Evolutionary conservation across 306 rosid species (phyloP).

Genomic region (Cicer yamashitae): DNA sequence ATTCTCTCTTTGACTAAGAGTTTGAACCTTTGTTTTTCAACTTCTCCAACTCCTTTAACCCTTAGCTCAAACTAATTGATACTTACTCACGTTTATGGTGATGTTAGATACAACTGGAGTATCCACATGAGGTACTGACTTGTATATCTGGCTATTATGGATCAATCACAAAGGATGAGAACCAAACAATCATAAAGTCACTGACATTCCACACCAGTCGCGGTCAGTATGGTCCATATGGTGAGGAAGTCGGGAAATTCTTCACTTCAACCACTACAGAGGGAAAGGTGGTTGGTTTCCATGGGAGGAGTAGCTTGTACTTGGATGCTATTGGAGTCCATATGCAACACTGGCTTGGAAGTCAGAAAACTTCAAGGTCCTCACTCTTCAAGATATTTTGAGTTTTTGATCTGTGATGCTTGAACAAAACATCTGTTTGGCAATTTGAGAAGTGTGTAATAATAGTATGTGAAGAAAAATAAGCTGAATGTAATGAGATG

Average conservation of each 20-base stretch:
- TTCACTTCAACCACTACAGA: conserved; percentile 89
- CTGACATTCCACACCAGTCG: conserved; percentile 78
- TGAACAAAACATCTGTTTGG: conserved; percentile 32
- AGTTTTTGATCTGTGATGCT: conserved; percentile 46
- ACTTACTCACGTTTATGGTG: not conserved
- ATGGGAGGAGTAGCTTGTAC: conserved; percentile 79
- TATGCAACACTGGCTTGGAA: conserved; percentile 97
- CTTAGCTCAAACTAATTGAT: too few species aligned
- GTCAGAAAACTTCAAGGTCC: conserved; percentile 59
- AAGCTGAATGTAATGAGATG: conserved; percentile 2
- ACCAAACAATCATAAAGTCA: conserved; percentile 64
- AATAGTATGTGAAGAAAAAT: not conserved
- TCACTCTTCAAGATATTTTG: conserved; percentile 68
- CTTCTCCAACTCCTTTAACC: too few species aligned
- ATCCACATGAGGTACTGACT: conserved; percentile 78
- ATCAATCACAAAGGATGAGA: conserved; percentile 55
- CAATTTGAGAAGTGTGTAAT: conserved; percentile 9
- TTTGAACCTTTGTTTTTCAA: too few species aligned
- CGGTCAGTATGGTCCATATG: conserved; percentile 92
- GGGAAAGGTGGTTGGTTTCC: conserved; percentile 91
- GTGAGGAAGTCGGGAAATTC: conserved; percentile 82
- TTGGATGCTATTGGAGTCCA: conserved; percentile 94
- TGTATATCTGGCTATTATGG: conserved; percentile 85
- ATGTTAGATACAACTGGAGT: conserved; percentile 79
- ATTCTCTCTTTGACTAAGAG: too few species aligned